These are phyloP conservation scores for Teratosphaeria nubilosa DNA, from an alignment of 2,329 filamentous ascomycete genomes.

Conservation along the genomic window DNA sequence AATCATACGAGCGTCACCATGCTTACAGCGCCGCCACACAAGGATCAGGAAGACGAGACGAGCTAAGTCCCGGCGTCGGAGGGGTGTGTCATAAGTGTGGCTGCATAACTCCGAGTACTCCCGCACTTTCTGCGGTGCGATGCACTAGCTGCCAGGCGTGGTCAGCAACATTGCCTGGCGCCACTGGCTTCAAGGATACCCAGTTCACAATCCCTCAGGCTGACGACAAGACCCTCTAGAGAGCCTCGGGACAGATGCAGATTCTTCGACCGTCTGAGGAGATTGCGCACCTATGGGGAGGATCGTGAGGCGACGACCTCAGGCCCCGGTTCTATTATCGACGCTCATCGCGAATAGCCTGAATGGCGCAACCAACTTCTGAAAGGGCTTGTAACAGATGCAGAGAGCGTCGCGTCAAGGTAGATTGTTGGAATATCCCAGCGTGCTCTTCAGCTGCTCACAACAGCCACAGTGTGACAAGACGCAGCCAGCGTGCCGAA, in stretches of 20 bases:
- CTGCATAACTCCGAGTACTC: background rate
- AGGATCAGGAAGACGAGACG: background rate
- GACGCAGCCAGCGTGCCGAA: conserved; percentile 19
- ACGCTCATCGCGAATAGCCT: background rate
- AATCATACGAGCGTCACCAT: background rate
- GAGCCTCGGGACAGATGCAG: background rate
- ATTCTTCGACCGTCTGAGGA: background rate
- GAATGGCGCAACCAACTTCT: conserved; percentile 17
- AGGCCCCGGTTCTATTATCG: too few relatives aligned
- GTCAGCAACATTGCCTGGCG: background rate
- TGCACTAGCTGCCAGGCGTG: background rate
- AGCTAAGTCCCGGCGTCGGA: background rate
- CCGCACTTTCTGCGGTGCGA: background rate
- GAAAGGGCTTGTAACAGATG: conserved; percentile 26
- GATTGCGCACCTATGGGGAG: background rate
- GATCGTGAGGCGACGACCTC: background rate
- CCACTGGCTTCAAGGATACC: background rate
- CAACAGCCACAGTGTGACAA: conserved; percentile 20
- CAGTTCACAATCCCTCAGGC: background rate
- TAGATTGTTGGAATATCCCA: conserved; percentile 1
- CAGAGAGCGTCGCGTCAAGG: conserved; percentile 26
- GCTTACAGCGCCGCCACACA: background rate
- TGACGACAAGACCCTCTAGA: background rate
- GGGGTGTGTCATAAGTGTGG: background rate
- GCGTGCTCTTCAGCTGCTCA: conserved; percentile 1